A percentile compares a stretch with the other conserved stretches of the same genome.
Evolutionary conservation across 1,284 basidiomycete genomes (phyloP).

Genomic region (Amylostereum chailletii): DNA sequence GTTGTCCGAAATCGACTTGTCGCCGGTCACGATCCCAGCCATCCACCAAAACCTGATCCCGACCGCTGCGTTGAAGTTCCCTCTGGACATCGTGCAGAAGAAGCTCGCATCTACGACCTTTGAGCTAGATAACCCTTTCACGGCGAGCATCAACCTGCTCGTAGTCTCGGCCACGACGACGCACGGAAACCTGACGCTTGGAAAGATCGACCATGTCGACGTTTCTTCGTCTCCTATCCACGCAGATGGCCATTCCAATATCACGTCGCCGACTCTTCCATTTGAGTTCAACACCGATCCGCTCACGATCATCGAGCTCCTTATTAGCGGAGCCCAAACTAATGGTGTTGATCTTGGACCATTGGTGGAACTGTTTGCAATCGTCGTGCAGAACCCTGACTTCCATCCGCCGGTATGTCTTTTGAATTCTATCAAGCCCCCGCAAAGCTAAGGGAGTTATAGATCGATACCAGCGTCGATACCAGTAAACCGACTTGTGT

Average conservation of each 20-base stretch:
- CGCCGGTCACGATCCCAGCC: conserved; percentile 60
- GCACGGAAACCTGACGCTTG: conserved; percentile 44
- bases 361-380: conserved; percentile 48
- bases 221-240: conserved; percentile 47
- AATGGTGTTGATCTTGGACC: conserved; percentile 60
- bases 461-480: conserved; percentile 54
- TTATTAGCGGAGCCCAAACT: conserved; percentile 43
- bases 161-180: conserved; percentile 49
- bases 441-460: not conserved
- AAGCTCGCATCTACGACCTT: conserved; percentile 50
- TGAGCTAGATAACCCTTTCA: conserved; percentile 65
- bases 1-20: conserved; percentile 53
- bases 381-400: conserved; percentile 43
- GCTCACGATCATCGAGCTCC: conserved; percentile 49
- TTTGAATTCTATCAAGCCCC: not conserved
- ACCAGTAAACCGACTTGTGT: conserved; percentile 42
- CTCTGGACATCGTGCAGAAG: conserved; percentile 47
- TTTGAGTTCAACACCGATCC: conserved; percentile 64
- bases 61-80: conserved; percentile 46
- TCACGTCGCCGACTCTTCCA: conserved; percentile 52
- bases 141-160: conserved; percentile 64
- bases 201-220: conserved; percentile 49
- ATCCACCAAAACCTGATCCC: conserved; percentile 58
- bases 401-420: conserved; percentile 37
- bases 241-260: conserved; percentile 51